These are phyloP conservation scores for Diaporthe batatas DNA, from an alignment of 2,329 filamentous ascomycete genomes.

Conservation along the genomic window DNA sequence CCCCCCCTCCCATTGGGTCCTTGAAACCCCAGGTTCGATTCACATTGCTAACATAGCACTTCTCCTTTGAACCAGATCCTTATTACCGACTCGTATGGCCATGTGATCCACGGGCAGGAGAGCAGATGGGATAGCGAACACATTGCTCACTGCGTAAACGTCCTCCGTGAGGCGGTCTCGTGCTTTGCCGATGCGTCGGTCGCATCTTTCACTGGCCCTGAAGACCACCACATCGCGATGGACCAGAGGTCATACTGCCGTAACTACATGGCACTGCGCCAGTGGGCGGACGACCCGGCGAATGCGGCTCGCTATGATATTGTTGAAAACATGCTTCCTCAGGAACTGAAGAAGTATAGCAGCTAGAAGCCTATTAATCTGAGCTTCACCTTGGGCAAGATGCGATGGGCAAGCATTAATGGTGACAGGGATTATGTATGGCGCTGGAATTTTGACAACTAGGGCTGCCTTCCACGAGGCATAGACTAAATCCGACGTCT, in stretches of 20 bases:
- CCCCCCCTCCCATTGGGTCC: background rate
- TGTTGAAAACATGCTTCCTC: background rate
- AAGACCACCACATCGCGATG: conserved; percentile 1
- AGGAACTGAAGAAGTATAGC: background rate
- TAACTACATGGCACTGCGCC: background rate
- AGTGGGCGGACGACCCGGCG: background rate
- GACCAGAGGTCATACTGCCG: conserved; percentile 5
- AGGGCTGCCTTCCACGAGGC: background rate
- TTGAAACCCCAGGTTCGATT: background rate
- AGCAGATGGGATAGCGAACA: background rate
- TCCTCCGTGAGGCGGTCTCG: background rate
- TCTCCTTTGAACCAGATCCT: background rate
- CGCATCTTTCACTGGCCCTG: background rate
- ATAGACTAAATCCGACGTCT: too few species aligned
- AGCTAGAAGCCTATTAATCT: background rate
- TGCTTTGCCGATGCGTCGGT: conserved; percentile 2
- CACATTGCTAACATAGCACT: background rate
- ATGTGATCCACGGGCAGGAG: background rate
- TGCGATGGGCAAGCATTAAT: background rate
- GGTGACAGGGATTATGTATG: background rate
- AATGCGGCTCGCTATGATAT: background rate
- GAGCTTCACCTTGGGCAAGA: too few species aligned
- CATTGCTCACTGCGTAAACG: background rate
- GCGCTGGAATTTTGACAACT: background rate
- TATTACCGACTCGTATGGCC: background rate